Evolutionary conservation across 2,329 filamentous ascomycete species (phyloP), one percentile per base, ranked within the genome.

Genomic region (Aureobasidium vineae): DNA sequence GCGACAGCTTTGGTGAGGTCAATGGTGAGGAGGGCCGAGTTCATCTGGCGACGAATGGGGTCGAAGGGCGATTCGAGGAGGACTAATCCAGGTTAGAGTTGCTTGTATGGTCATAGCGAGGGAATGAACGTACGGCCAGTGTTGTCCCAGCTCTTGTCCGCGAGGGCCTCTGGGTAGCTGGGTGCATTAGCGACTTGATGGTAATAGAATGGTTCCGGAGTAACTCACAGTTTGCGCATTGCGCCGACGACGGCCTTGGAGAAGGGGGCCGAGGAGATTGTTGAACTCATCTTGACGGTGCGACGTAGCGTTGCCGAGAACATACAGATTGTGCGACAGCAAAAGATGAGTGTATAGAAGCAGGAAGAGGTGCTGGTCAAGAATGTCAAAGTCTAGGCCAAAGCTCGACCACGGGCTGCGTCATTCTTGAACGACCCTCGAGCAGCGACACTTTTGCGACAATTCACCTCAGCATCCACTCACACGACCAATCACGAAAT

Each of bases 91-190:
- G 45, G 68, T 69, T 45, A 69, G 67, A n/a, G 1, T 16, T 16
- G 40, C n/a, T 63, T 49, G 31, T 23, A 6, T 31, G 70, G 5
- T 66, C 38, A 40, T 43, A 50, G 28, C 19, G 19, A 53, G 26
- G 31, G n/a, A 21, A 31, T 28, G 33, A 16, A 67, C 82, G 72
- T 75, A 86, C 85, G 77, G 65, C 95, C 95, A n/a, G 96, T 97
- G 75, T 99, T 99, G 77, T 99, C 95, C 85, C 93, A 99, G 70
- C 90, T 88, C 72, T 88, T 89, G 75, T 98, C 95, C 11, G 95
- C 95, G 49, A 97, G 83, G 68, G 87, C 87, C 75, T 96, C 91
- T 0, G 95, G 95, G 75, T 97, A 99, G 68, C 92, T 95, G 70
- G 66, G 26, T 15, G 63, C 47, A 53, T 71, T 68, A 65, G 68